Conservation (phyloP, 441 rosid genomes). For the Syzygium malaccense region DNA sequence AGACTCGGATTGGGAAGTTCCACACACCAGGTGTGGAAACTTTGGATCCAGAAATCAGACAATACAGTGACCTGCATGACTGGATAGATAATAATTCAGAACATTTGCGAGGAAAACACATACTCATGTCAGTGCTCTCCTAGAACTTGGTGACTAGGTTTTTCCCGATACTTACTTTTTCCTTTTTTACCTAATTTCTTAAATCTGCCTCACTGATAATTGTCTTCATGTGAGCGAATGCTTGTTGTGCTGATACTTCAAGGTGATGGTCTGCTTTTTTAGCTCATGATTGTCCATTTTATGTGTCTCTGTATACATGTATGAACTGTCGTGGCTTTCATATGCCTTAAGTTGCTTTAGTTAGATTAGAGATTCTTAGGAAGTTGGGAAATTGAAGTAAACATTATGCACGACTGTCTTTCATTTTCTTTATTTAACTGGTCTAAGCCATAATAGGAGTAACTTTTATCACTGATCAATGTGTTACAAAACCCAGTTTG, state of each 20-base stretch:
- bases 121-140: slow-evolving; percentile 58
- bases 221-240: neutral
- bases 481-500: neutral
- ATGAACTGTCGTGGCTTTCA: neutral
- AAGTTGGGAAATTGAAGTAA: neutral
- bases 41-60: slow-evolving; percentile 79
- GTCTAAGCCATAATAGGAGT: neutral
- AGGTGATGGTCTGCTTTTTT: neutral
- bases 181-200: neutral
- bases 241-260: neutral
- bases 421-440: neutral
- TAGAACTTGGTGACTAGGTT: neutral
- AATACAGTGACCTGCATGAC: slow-evolving; percentile 79
- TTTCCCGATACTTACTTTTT: neutral
- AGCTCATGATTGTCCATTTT: neutral
- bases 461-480: neutral
- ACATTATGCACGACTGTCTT: neutral
- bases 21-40: slow-evolving; percentile 52
- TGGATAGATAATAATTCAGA: slow-evolving; percentile 83
- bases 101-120: slow-evolving; percentile 49
- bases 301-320: neutral
- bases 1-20: slow-evolving; percentile 89
- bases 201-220: neutral
- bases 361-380: neutral
- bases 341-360: neutral